Evolutionary conservation across 1,139 yeast species (phyloP).

Genomic region (Debaryomyces sp.): DNA sequence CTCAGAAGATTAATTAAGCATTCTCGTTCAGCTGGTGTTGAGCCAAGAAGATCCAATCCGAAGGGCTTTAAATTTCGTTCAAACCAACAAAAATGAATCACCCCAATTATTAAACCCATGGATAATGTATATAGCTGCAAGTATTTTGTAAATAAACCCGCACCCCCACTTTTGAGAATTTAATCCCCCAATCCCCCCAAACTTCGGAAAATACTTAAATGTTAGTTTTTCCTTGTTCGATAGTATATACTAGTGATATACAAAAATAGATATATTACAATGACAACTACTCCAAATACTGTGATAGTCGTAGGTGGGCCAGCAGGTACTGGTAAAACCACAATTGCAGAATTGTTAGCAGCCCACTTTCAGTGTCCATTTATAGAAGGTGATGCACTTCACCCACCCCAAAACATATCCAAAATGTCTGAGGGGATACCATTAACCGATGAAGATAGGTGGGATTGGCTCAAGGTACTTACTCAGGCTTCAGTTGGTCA

Average conservation of each 20-base stretch:
- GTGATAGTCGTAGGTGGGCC: constrained; percentile 76
- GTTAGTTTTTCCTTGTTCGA: constrained; percentile 6
- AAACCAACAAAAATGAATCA: neutral
- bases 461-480: constrained; percentile 78
- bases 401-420: constrained; percentile 69
- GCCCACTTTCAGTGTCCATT: constrained; percentile 51
- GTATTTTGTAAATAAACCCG: neutral
- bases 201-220: neutral
- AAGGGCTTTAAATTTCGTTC: constrained; percentile 7
- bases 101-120: neutral
- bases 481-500: constrained; percentile 42
- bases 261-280: neutral
- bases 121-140: constrained; percentile 3
- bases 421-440: constrained; percentile 86
- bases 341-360: constrained; percentile 64
- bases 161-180: constrained; percentile 8
- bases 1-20: constrained; percentile 29
- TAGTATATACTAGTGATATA: neutral
- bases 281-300: constrained; percentile 13
- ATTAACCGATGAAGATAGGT: constrained; percentile 83
- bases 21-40: constrained; percentile 1
- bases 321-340: constrained; percentile 91
- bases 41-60: neutral
- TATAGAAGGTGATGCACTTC: constrained; percentile 84
- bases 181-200: constrained; percentile 7